A percentile compares a stretch with the other conserved stretches of the same genome.
Evolutionary conservation across 108 stramenopile species (phyloP).

Genomic region (Phaeodactylum tricornutum): DNA sequence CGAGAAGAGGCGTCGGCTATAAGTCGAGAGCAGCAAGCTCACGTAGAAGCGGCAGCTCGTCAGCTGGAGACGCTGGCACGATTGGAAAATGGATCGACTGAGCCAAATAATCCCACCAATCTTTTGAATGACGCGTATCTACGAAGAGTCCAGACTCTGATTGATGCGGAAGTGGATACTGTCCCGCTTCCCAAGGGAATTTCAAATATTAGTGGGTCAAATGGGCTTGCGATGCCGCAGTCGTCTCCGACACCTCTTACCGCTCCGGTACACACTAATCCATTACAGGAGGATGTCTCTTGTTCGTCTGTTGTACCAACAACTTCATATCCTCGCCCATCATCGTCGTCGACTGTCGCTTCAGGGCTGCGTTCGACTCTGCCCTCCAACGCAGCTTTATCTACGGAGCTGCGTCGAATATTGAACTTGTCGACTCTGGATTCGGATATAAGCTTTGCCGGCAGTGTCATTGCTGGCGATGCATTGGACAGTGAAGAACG

Average conservation of each 20-base stretch:
- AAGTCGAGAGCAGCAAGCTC: constrained; percentile 51
- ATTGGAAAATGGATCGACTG: constrained; percentile 36
- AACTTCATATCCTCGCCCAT: not conserved
- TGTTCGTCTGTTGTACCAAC: not conserved
- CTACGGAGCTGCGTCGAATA: constrained; percentile 4
- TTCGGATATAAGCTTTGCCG: not conserved
- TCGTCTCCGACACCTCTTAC: not conserved
- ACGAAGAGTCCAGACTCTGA: not conserved
- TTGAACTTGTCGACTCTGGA: constrained; percentile 14
- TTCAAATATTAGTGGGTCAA: not conserved
- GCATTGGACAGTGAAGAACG: not conserved
- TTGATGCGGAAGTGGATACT: constrained; percentile 15
- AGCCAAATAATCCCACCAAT: not conserved
- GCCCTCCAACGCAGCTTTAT: not conserved
- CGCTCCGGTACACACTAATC: not conserved
- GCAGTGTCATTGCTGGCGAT: constrained; percentile 1
- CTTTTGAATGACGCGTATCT: not conserved
- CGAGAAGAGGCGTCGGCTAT: constrained; percentile 35
- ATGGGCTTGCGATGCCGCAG: not conserved
- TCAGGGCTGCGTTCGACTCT: not conserved
- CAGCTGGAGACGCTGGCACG: constrained; percentile 58
- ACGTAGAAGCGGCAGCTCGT: constrained; percentile 68
- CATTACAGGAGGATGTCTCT: not conserved
- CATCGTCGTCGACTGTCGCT: not conserved
- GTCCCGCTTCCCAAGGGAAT: constrained; percentile 1